Evolutionary conservation across 2,329 filamentous ascomycete species (phyloP).

Genomic region (Rutstroemia sydowiana): DNA sequence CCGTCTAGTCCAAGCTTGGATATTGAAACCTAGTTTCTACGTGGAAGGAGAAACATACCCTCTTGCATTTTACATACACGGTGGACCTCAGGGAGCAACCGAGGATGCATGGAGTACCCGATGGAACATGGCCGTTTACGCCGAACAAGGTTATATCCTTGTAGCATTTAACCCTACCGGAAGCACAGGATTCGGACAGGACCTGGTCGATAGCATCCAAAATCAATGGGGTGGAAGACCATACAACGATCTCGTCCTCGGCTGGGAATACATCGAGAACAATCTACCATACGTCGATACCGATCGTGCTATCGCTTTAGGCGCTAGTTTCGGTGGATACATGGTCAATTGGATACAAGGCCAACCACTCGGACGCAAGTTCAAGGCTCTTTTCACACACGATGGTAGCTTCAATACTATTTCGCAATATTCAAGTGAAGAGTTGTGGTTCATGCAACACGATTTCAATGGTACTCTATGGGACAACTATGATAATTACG

Average conservation of each 20-base stretch:
- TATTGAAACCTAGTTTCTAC: constrained; percentile 38
- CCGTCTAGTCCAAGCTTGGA: constrained; percentile 20
- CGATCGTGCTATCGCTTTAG: constrained; percentile 58
- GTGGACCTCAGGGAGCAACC: constrained; percentile 74
- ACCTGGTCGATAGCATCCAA: constrained; percentile 47
- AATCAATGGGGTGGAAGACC: constrained; percentile 47
- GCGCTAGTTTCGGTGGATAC: constrained; percentile 65
- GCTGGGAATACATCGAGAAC: constrained; percentile 62
- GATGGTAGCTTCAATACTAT: constrained; percentile 7
- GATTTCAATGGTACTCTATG: constrained; percentile 55
- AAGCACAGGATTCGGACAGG: constrained; percentile 67
- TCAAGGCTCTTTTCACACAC: constrained; percentile 51
- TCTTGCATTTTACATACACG: constrained; percentile 69
- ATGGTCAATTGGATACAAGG: constrained; percentile 89
- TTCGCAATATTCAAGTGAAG: constrained; percentile 51
- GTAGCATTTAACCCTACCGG: constrained; percentile 74
- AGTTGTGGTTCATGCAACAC: constrained; percentile 59
- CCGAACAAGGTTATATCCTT: constrained; percentile 77
- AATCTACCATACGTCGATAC: constrained; percentile 61
- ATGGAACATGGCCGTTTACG: constrained; percentile 79
- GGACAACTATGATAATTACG: constrained; percentile 54
- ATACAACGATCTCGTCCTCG: constrained; percentile 70
- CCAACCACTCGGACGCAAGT: constrained; percentile 67
- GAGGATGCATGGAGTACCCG: constrained; percentile 67
- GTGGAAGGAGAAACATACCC: constrained; percentile 66